Percentiles rank a stretch among this genome's conserved stretches.
Conservation (phyloP, 176 grass and related monocot genomes). For the Oryza glumipatula region DNA sequence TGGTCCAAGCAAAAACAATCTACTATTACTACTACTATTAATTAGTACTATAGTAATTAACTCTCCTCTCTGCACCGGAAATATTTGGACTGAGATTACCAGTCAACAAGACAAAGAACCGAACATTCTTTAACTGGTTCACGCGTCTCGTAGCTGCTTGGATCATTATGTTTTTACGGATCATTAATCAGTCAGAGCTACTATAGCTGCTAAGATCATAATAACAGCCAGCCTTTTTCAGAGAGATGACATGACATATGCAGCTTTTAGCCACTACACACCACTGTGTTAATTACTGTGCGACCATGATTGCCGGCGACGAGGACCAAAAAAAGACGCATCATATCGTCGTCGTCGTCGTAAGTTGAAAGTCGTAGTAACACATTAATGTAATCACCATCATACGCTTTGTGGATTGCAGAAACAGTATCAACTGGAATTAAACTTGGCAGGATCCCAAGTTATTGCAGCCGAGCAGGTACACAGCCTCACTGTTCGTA, state of each 20-base stretch:
- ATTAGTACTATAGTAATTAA: no score
- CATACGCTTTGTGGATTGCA: no score
- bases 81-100: not conserved
- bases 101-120: not conserved
- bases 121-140: not conserved
- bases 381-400: no score
- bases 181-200: not conserved
- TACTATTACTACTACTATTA: no score
- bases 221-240: not conserved
- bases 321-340: not conserved
- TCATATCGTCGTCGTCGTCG: not conserved
- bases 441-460: slow-evolving; percentile 22
- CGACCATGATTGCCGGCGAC: slow-evolving; percentile 5
- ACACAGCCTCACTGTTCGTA: no score
- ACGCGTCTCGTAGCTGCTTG: not conserved
- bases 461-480: not conserved
- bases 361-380: no score
- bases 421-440: not conserved
- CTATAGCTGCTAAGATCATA: not conserved
- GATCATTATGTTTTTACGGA: not conserved
- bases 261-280: not conserved
- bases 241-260: not conserved
- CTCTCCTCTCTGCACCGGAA: not conserved
- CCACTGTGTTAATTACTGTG: not conserved
- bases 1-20: not conserved